phyloP scores from a whole-genome alignment of 257 asterid species.

The Nicotiana otophora region DNA sequence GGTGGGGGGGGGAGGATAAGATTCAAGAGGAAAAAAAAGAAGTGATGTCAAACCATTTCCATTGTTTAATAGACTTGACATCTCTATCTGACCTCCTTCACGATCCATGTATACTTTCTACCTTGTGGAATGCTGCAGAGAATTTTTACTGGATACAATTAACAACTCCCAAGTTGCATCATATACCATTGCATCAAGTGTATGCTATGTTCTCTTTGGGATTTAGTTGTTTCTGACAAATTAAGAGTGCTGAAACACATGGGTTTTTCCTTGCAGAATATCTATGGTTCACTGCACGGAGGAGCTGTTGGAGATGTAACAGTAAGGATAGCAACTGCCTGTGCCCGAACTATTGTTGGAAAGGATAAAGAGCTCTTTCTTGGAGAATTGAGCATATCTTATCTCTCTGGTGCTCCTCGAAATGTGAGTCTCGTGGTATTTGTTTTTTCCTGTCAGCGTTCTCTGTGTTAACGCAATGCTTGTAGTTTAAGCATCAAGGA shows the following conservation, averaged over 20 bases:
- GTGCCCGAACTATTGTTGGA: constrained; percentile 79
- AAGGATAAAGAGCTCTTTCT: constrained; percentile 65
- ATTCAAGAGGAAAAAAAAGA: background rate
- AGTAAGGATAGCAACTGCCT: constrained; percentile 60
- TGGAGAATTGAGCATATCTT: constrained; percentile 71
- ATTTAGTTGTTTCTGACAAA: background rate
- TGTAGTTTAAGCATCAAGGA: background rate
- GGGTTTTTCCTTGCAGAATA: constrained; percentile 37
- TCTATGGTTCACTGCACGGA: constrained; percentile 76
- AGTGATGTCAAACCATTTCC: background rate
- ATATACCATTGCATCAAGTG: background rate
- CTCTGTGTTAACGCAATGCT: background rate
- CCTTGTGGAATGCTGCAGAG: background rate
- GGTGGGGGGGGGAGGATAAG: background rate
- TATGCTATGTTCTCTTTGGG: background rate
- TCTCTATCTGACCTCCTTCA: background rate
- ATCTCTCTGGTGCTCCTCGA: constrained; percentile 65
- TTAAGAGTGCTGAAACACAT: background rate
- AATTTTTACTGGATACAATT: background rate
- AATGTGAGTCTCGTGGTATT: constrained; percentile 36
- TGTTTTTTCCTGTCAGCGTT: background rate
- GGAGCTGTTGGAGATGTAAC: constrained; percentile 78
- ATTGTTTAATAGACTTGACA: background rate
- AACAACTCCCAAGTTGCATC: background rate
- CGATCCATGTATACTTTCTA: background rate